These are phyloP conservation scores for Boletus tomentosulus DNA, from an alignment of 768 basidiomycete genomes.

Conservation along the genomic window DNA sequence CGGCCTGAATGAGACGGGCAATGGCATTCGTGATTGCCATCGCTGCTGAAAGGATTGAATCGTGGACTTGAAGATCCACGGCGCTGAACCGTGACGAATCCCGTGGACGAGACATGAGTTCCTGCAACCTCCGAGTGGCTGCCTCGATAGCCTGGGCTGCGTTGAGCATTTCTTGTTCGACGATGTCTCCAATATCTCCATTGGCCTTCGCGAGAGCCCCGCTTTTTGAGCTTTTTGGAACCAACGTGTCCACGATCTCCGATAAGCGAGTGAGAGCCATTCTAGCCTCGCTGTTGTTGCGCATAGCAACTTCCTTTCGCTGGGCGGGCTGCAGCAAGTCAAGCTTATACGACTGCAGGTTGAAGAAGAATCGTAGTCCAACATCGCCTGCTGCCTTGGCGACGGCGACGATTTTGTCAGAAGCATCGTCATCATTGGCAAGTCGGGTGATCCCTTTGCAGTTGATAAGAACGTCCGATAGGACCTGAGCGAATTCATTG, in stretches of 20 bases:
- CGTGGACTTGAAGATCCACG: slow-evolving; percentile 94
- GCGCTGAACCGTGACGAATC: slow-evolving; percentile 86
- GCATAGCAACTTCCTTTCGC: slow-evolving; percentile 82
- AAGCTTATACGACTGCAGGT: slow-evolving; percentile 93
- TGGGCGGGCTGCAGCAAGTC: slow-evolving; percentile 69
- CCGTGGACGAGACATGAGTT: slow-evolving; percentile 87
- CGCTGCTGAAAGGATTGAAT: slow-evolving; percentile 90
- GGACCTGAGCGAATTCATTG: slow-evolving; percentile 91
- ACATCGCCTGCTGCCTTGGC: slow-evolving; percentile 87
- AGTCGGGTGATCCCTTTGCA: slow-evolving; percentile 95
- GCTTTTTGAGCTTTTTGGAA: slow-evolving; percentile 78
- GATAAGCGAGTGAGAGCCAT: slow-evolving; percentile 79
- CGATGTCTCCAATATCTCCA: slow-evolving; percentile 93
- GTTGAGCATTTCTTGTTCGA: slow-evolving; percentile 93
- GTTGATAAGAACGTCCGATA: slow-evolving; percentile 88
- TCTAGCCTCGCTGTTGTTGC: slow-evolving; percentile 86
- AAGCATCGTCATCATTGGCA: slow-evolving; percentile 84
- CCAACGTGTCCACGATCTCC: slow-evolving; percentile 78
- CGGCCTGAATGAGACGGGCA: slow-evolving; percentile 89
- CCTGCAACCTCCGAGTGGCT: slow-evolving; percentile 85
- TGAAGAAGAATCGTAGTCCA: slow-evolving; percentile 89
- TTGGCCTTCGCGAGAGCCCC: slow-evolving; percentile 69
- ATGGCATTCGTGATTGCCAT: slow-evolving; percentile 96
- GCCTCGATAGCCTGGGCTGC: slow-evolving; percentile 92
- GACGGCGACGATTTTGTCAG: slow-evolving; percentile 81